Evolutionary conservation across 1,284 basidiomycete genomes (phyloP), one percentile per base, ranked within the genome.

Genomic region (Ganoderma multipileum): DNA sequence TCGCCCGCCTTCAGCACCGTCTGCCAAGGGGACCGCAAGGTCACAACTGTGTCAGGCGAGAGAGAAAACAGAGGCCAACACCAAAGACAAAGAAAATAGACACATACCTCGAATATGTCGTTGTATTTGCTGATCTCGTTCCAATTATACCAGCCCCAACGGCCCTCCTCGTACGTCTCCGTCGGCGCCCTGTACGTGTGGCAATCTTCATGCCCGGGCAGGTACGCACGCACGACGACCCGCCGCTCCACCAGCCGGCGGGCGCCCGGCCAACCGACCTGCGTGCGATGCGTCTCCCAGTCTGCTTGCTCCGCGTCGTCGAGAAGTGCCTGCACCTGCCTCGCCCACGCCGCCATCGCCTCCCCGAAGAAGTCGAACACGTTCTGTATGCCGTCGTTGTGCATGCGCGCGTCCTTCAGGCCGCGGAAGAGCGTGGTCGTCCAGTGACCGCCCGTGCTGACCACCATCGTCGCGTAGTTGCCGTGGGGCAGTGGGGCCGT

Each of bases 371-470:
- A 86, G 28, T 79, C 76, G 47, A 89, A 74, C 26, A 91, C 83
- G 20, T 81, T 81, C 16, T 83, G 81, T 67, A 89, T 87, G 0
- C 88, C 89, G 50, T 81, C 77, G 0, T 79, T 77, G 12, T 77
- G 76, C 23, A 78, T 77, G 0, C 71, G 73, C 23, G 82, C 79
- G 63, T 86, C 79, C 2, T 78, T 77, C 67, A 86, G 85, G 4
- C 85, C 89, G 11, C 77, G 74, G 75, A 91, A 84, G 41, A 88
- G 75, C 1, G 82, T 85, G 7, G 86, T 86, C 2, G 88, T 90
- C 90, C 90, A 91, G 75, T 91, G 90, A 1, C 89, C 89, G 5
- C 79, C 90, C 0, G 90, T 91, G 78, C 84, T 88, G 33, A 86
- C 83, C 67, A 91, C 74, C 75, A 91, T 79, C 14, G 87, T 89